These are phyloP conservation scores for Acanthamoeba triangularis DNA, from an alignment of 208 protist species.

Conservation along the genomic window DNA sequence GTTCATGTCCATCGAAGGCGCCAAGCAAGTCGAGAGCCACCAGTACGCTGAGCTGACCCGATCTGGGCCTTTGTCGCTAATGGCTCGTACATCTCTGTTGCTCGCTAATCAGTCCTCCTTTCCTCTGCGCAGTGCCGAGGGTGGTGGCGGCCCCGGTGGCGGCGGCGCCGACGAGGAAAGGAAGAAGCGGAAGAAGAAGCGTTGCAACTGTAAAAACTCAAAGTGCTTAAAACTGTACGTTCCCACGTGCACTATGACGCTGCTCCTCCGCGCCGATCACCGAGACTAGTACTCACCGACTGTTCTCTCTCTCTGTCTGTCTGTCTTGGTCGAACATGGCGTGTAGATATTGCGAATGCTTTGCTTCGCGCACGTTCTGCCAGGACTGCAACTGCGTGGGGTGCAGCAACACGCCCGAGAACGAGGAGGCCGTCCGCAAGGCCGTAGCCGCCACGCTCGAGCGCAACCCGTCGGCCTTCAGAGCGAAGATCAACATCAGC, in stretches of 20 bases:
- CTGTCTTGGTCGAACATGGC: too few relatives aligned
- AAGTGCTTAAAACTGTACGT: slow-evolving; percentile 85
- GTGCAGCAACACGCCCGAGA: slow-evolving; percentile 83
- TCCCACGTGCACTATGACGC: background rate
- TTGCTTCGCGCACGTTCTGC: slow-evolving; percentile 81
- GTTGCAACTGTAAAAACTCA: slow-evolving; percentile 85
- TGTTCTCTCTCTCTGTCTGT: background rate
- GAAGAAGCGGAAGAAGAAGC: slow-evolving; percentile 79
- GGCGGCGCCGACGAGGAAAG: background rate
- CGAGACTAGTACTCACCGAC: too few relatives aligned
- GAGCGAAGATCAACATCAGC: slow-evolving; percentile 84
- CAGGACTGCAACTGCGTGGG: slow-evolving; percentile 83
- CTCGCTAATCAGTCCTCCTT: background rate
- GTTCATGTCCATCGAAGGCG: slow-evolving; percentile 39
- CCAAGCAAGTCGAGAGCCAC: background rate
- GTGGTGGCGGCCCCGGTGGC: background rate
- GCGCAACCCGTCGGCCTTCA: slow-evolving; percentile 86
- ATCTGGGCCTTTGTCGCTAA: background rate
- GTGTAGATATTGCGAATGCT: slow-evolving; percentile 86
- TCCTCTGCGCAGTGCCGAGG: background rate
- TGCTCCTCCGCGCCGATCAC: too few relatives aligned
- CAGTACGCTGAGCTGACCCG: background rate
- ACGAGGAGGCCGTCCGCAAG: slow-evolving; percentile 79
- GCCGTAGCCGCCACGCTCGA: slow-evolving; percentile 81
- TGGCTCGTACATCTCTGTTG: background rate